phyloP scores from a whole-genome alignment of 2,329 filamentous ascomycete genomes.

The Ceratocystis variospora region DNA sequence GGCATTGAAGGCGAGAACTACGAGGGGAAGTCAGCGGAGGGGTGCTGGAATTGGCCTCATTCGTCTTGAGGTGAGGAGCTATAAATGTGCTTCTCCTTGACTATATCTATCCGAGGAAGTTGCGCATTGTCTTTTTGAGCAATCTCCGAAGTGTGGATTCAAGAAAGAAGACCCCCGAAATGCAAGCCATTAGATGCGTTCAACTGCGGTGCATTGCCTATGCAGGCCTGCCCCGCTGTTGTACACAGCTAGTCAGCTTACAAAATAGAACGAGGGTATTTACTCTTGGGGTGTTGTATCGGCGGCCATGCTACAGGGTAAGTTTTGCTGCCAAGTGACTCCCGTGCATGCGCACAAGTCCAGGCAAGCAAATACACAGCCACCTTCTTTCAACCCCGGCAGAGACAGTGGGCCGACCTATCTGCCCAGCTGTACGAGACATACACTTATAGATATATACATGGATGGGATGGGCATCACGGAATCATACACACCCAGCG shows the following conservation, averaged over 20 bases:
- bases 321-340: constrained; percentile 8
- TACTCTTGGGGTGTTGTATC: constrained; percentile 56
- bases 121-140: constrained; percentile 36
- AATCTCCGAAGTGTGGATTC: constrained; percentile 30
- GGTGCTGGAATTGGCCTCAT: background rate
- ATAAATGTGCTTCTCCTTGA: constrained; percentile 38
- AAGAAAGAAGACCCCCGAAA: background rate
- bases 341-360: background rate
- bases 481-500: background rate
- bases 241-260: background rate
- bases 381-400: constrained; percentile 46
- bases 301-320: constrained; percentile 43
- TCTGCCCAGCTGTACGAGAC: background rate
- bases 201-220: background rate
- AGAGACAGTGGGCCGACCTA: background rate
- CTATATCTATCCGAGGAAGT: constrained; percentile 32
- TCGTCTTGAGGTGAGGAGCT: constrained; percentile 20
- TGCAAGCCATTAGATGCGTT: background rate
- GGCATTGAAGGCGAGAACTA: constrained; percentile 9
- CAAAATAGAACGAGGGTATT: constrained; percentile 29
- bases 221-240: background rate
- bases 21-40: background rate
- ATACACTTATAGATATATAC: background rate
- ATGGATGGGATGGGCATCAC: background rate
- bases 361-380: constrained; percentile 30